Evolutionary conservation across 2,329 filamentous ascomycete genomes (phyloP).

Genomic region (Pseudocercospora fuligena): DNA sequence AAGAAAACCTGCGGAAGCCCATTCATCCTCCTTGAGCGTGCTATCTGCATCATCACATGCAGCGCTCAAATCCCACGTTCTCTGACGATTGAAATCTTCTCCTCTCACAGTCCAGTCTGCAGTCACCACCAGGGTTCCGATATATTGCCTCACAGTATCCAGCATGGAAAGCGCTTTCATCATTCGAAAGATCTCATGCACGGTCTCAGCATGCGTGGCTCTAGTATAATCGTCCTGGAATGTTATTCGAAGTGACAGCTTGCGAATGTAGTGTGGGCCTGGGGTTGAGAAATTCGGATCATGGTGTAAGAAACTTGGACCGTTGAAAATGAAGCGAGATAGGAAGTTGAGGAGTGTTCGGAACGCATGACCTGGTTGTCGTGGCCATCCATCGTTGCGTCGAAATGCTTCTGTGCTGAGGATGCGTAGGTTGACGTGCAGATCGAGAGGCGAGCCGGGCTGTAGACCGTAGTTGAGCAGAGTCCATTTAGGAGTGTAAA

Average conservation of each 20-base stretch:
- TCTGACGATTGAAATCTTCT: conserved; percentile 12
- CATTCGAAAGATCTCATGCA: conserved; percentile 27
- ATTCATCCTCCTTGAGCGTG: conserved; percentile 20
- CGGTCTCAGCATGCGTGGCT: conserved; percentile 26
- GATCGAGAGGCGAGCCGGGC: conserved; percentile 20
- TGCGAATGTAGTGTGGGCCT: conserved; percentile 27
- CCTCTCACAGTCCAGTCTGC: conserved; percentile 16
- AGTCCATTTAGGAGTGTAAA: conserved; percentile 34
- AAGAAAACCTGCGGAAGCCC: conserved; percentile 23
- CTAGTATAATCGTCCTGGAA: conserved; percentile 34
- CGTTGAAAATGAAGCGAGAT: conserved; percentile 30
- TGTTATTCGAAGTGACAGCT: conserved; percentile 23
- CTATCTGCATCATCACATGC: neutral
- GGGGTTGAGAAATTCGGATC: conserved; percentile 13
- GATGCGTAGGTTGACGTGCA: conserved; percentile 31
- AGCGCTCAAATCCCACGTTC: conserved; percentile 17
- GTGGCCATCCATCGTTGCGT: conserved; percentile 27
- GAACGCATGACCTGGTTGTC: conserved; percentile 26
- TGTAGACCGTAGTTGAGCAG: conserved; percentile 24
- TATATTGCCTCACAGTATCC: conserved; percentile 25
- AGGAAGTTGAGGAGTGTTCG: conserved; percentile 29
- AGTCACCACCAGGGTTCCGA: conserved; percentile 21
- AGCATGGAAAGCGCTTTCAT: conserved; percentile 28
- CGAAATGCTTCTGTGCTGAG: conserved; percentile 35
- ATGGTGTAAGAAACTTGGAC: conserved; percentile 26